Evolutionary conservation across 148 eudicot species (phyloP), one percentile per base, ranked within the genome.

Genomic region (Fagopyrum homotropicum): DNA sequence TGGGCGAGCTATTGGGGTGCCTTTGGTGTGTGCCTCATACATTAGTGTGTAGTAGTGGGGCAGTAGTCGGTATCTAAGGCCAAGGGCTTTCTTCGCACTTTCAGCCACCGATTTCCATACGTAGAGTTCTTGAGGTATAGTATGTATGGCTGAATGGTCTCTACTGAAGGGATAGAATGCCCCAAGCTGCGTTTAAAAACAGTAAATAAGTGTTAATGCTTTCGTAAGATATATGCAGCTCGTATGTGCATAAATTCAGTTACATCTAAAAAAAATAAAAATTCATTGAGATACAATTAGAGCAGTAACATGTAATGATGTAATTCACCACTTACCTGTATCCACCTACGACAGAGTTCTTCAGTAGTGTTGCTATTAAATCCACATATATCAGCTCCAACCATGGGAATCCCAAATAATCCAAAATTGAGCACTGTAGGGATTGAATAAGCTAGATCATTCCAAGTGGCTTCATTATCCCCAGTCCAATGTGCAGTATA

Each of bases 101-200:
- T 75, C 76, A 61, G 87, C 81, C 12, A 86, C 89, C 1, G 89
- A 86, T 52, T 77, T 72, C 89, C 89, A 86, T 17, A 72, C 0
- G 19, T 86, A 86, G 71, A 86, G 87, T 79, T 86, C 89, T 46
- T 86, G 89, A 49, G 61, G 72, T 9, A 4, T 48, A 45, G 78
- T 51, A 12, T 22, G 77, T 1, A 73, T 77, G 7, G 35, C 72
- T 45, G 89, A 80, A 76, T 86, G 89, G 74, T 86, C 87, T 69
- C 89, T 72, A 9, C 87, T 57, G 78, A 86, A 86, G 29, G 89
- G 89, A 77, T 86, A 86, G 63, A 86, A 86, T 43, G 89, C 89
- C 5, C 89, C 89, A 22, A 22, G 26, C 26, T 22, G 26, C 26
- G 0, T 22, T 22, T 22, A 0, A 22, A 22, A 22, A 22, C 26